Conservation (phyloP, 1,139 yeast genomes). For the Scheffersomyces insectosa region DNA sequence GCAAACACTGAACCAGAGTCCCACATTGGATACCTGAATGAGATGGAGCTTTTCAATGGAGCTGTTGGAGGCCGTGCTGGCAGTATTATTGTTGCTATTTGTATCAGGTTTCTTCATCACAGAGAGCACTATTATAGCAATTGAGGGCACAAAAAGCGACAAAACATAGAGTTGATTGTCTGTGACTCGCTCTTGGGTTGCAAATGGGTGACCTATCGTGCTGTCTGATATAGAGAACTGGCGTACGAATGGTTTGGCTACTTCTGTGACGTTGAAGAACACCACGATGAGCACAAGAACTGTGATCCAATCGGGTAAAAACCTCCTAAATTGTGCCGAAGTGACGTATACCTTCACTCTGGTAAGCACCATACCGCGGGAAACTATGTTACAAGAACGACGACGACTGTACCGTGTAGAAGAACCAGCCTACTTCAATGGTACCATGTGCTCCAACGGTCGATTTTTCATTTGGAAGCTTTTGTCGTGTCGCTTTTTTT, state of each 20-base stretch:
- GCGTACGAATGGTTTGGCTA: constrained; percentile 17
- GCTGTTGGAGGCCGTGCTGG: background rate
- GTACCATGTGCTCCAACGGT: no score
- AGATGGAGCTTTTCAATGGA: constrained; percentile 14
- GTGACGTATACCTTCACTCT: constrained; percentile 9
- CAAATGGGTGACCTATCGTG: constrained; percentile 21
- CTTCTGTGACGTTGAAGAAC: constrained; percentile 23
- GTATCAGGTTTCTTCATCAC: constrained; percentile 4
- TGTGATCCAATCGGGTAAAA: constrained; percentile 18
- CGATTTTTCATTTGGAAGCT: no score
- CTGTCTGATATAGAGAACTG: constrained; percentile 18
- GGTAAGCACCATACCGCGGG: background rate
- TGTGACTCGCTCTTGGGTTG: constrained; percentile 19
- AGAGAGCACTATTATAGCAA: constrained; percentile 12
- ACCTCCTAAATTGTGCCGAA: constrained; percentile 11
- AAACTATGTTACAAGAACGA: no score
- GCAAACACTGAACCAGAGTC: constrained; percentile 14
- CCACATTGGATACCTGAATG: constrained; percentile 19
- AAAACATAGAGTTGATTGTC: constrained; percentile 18
- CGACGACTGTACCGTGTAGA: no score
- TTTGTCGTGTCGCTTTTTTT: no score
- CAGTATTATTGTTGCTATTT: no score
- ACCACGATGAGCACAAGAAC: constrained; percentile 14
- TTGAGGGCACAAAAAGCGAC: constrained; percentile 14
- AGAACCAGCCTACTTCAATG: no score